These are phyloP conservation scores for Iberis pinnata DNA, from an alignment of 345 rosid species.

Conservation along the genomic window DNA sequence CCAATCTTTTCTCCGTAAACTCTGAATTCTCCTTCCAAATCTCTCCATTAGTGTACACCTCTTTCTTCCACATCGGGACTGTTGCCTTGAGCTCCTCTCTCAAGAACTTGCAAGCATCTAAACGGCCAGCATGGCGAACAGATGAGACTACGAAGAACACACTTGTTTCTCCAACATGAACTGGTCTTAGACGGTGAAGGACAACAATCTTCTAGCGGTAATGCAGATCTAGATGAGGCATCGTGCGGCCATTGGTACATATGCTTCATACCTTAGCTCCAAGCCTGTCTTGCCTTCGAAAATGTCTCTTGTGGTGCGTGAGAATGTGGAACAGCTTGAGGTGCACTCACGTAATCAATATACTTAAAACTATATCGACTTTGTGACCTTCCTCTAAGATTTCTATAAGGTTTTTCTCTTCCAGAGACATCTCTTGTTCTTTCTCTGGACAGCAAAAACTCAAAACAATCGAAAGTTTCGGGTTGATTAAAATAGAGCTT, in stretches of 20 bases:
- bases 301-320: slow-evolving; percentile 67
- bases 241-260: slow-evolving; percentile 73
- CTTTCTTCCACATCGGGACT: slow-evolving; percentile 94
- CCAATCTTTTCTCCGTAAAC: slow-evolving; percentile 55
- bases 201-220: slow-evolving; percentile 64
- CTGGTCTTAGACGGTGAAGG: slow-evolving; percentile 71
- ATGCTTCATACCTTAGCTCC: slow-evolving; percentile 86
- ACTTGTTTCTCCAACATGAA: slow-evolving; percentile 83
- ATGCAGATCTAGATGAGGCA: slow-evolving; percentile 50
- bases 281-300: slow-evolving; percentile 71
- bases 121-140: slow-evolving; percentile 72
- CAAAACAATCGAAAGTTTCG: slow-evolving; percentile 3
- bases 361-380: slow-evolving; percentile 55
- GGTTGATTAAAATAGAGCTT: not conserved
- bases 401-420: slow-evolving; percentile 51
- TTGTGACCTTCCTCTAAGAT: slow-evolving; percentile 54
- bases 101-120: slow-evolving; percentile 77
- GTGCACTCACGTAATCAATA: slow-evolving; percentile 52
- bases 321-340: slow-evolving; percentile 75
- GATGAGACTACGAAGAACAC: slow-evolving; percentile 76
- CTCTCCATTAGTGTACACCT: slow-evolving; percentile 79
- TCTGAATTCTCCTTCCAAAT: slow-evolving; percentile 93
- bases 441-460: not conserved
- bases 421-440: slow-evolving; percentile 37
- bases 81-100: slow-evolving; percentile 81